Conservation (phyloP, 148 eudicot genomes). For the Nepenthes gracilis region DNA sequence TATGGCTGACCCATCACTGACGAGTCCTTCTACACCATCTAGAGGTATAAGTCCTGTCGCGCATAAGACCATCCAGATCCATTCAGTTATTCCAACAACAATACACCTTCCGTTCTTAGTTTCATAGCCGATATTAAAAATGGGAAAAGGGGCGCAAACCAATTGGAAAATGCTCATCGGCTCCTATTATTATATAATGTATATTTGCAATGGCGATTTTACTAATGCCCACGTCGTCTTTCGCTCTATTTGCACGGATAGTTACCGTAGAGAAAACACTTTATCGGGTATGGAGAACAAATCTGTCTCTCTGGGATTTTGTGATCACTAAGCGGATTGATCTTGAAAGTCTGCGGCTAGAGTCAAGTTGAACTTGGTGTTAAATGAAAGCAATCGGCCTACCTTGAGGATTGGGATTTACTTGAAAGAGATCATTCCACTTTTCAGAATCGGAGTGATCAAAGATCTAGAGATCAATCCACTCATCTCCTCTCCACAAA, state of each 20-base stretch:
- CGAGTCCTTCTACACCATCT: constrained; percentile 39
- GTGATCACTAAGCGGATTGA: no score
- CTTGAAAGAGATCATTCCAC: constrained; percentile 59
- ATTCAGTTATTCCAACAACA: constrained; percentile 40
- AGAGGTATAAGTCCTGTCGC: constrained; percentile 73
- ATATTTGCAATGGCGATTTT: constrained; percentile 82
- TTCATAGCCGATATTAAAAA: constrained; percentile 77
- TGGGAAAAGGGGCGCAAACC: constrained; percentile 58
- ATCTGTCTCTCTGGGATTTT: no score
- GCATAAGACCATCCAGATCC: constrained; percentile 69
- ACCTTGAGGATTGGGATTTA: constrained; percentile 65
- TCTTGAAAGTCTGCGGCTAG: no score
- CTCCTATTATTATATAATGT: constrained; percentile 68
- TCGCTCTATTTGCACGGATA: no score
- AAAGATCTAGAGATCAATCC: constrained; percentile 72
- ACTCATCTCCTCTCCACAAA: no score
- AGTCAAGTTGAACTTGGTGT: constrained; percentile 43
- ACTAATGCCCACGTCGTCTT: constrained; percentile 74
- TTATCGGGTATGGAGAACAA: no score
- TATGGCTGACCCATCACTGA: constrained; percentile 32
- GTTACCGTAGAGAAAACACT: no score
- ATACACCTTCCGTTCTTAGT: constrained; percentile 79
- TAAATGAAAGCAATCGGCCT: constrained; percentile 53
- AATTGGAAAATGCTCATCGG: constrained; percentile 85
- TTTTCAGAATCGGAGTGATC: constrained; percentile 50